phyloP scores from a whole-genome alignment of 495 filamentous ascomycete genomes.

The Physcia stellaris region DNA sequence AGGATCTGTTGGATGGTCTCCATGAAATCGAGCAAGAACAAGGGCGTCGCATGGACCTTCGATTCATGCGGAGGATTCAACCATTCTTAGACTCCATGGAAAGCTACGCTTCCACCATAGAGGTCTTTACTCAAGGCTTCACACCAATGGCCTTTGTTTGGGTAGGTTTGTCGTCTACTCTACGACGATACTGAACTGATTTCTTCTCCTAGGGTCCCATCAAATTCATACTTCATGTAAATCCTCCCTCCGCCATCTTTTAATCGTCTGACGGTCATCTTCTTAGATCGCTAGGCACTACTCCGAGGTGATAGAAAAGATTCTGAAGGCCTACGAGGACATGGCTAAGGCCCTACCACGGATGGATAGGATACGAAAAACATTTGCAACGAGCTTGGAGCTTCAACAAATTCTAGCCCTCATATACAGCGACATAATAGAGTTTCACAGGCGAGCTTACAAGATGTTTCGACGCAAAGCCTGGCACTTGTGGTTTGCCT shows the following conservation, averaged over 20 bases:
- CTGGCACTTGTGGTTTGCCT: conserved; percentile 18
- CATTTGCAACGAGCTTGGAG: conserved; percentile 17
- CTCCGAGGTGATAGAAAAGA: conserved; percentile 24
- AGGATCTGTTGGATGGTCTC: conserved; percentile 21
- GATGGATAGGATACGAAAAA: conserved; percentile 18
- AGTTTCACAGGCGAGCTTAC: conserved; percentile 30
- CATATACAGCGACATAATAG: conserved; percentile 29
- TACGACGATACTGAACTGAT: too few relatives aligned
- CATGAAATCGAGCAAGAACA: conserved; percentile 23
- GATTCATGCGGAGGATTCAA: conserved; percentile 26
- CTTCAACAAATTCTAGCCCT: conserved; percentile 26
- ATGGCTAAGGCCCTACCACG: conserved; percentile 24
- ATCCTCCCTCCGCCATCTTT: not conserved
- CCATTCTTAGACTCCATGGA: conserved; percentile 25
- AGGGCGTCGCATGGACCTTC: conserved; percentile 18
- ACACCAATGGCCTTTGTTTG: conserved; percentile 31
- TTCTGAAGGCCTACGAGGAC: conserved; percentile 24
- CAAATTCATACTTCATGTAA: conserved; percentile 26
- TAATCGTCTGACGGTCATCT: not conserved
- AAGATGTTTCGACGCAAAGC: conserved; percentile 24
- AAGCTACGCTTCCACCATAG: conserved; percentile 24
- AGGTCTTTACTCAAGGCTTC: conserved; percentile 31
- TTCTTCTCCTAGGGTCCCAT: conserved; percentile 23
- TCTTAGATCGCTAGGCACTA: conserved; percentile 22
- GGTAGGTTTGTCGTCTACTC: conserved; percentile 14